Evolutionary conservation across 768 basidiomycete genomes (phyloP).

Genomic region (Podaxis mareebaensis): DNA sequence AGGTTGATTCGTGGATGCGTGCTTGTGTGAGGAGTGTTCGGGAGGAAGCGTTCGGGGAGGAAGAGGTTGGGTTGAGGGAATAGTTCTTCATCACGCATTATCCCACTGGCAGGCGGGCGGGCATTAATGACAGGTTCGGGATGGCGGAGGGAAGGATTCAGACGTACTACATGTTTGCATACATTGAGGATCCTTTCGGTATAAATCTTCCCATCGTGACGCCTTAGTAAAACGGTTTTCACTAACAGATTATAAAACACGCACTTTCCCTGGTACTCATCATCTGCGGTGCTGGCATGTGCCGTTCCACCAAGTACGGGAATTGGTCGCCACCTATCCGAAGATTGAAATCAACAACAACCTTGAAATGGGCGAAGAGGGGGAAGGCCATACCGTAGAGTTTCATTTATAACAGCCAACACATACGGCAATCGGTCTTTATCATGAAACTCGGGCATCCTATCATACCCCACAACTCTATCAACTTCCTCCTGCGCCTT

Average conservation of each 20-base stretch:
- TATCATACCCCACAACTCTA: slow-evolving; percentile 25
- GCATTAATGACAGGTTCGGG: neutral
- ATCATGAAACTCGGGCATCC: slow-evolving; percentile 30
- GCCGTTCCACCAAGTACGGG: slow-evolving; percentile 30
- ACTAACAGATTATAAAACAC: neutral
- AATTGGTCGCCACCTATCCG: slow-evolving; percentile 25
- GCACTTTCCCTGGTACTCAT: slow-evolving; percentile 33
- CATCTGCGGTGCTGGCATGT: slow-evolving; percentile 35
- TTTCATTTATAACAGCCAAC: slow-evolving; percentile 22
- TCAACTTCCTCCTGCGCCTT: slow-evolving; percentile 34
- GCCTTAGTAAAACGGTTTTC: neutral
- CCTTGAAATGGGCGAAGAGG: neutral
- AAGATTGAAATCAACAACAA: neutral
- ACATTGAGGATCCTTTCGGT: slow-evolving; percentile 31
- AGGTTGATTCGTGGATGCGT: slow-evolving; percentile 11
- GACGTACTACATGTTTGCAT: slow-evolving; percentile 27
- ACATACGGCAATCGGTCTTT: slow-evolving; percentile 23
- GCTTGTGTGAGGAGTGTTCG: neutral
- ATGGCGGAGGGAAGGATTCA: neutral
- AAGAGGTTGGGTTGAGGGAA: slow-evolving; percentile 24
- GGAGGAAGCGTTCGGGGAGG: slow-evolving; percentile 15
- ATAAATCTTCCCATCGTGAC: slow-evolving; percentile 24
- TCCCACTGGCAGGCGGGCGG: slow-evolving; percentile 17
- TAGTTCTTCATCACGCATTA: slow-evolving; percentile 25
- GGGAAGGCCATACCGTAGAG: slow-evolving; percentile 6